Evolutionary conservation across 768 basidiomycete species (phyloP).

Genomic region (Mycena haematopus): DNA sequence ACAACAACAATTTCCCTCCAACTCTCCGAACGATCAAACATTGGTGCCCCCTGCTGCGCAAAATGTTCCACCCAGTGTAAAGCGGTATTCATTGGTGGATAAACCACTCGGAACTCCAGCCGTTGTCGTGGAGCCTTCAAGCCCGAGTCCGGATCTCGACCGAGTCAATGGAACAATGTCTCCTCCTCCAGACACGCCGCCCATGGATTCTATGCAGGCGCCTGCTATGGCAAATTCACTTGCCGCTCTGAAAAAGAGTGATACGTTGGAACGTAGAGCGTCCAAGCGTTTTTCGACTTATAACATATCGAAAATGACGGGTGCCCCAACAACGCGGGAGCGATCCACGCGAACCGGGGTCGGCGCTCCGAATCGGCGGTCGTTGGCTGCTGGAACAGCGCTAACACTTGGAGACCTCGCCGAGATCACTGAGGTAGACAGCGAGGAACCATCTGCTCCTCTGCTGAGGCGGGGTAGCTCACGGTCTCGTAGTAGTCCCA

Average conservation of each 20-base stretch:
- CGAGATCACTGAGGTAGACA: conserved; percentile 77
- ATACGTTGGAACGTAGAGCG: conserved; percentile 87
- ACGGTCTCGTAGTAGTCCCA: conserved; percentile 38
- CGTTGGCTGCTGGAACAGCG: conserved; percentile 65
- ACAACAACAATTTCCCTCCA: conserved; percentile 26
- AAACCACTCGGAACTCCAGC: conserved; percentile 63
- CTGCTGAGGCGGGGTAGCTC: conserved; percentile 35
- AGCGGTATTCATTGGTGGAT: conserved; percentile 82
- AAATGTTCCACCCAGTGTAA: conserved; percentile 69
- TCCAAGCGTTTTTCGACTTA: conserved; percentile 96
- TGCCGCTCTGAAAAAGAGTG: conserved; percentile 86
- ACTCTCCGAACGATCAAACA: conserved; percentile 32
- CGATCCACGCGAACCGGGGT: conserved; percentile 48
- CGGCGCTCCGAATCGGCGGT: conserved; percentile 65
- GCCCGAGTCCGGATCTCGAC: conserved; percentile 47
- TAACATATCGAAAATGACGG: conserved; percentile 93
- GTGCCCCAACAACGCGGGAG: conserved; percentile 53
- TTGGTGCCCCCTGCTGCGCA: conserved; percentile 38
- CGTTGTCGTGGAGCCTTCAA: conserved; percentile 59
- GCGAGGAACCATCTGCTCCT: conserved; percentile 50
- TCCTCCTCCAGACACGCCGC: conserved; percentile 46
- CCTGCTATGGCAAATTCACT: conserved; percentile 82
- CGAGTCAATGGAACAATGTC: conserved; percentile 37
- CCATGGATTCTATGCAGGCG: conserved; percentile 46
- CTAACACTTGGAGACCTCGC: conserved; percentile 76